These are phyloP conservation scores for Ogataea neopini DNA, from an alignment of 805 yeast species.

Conservation along the genomic window DNA sequence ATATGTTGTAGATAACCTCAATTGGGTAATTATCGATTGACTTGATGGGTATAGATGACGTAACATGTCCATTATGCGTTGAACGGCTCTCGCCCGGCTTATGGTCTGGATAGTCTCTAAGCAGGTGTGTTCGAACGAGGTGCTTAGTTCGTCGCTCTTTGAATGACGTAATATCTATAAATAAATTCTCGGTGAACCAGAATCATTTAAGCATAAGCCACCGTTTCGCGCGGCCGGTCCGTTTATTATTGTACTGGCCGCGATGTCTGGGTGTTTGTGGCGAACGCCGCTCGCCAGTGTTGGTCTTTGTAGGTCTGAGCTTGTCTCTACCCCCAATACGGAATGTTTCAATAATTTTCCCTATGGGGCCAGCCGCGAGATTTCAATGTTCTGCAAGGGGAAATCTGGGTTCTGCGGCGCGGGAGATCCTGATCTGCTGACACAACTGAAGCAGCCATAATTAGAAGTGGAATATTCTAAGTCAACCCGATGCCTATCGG, in stretches of 20 bases:
- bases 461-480: too few relatives aligned
- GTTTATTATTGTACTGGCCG: not conserved
- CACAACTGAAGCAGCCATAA: not conserved
- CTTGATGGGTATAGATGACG: too few relatives aligned
- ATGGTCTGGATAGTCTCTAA: too few relatives aligned
- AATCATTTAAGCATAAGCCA: not conserved
- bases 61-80: too few relatives aligned
- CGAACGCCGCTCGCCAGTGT: not conserved
- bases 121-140: too few relatives aligned
- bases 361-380: constrained; percentile 1
- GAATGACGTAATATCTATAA: not conserved
- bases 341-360: constrained; percentile 1
- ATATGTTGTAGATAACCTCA: too few relatives aligned
- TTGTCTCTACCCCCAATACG: not conserved
- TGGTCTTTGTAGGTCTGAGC: not conserved
- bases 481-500: too few relatives aligned
- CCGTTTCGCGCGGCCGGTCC: not conserved
- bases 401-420: not conserved
- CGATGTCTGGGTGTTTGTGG: not conserved
- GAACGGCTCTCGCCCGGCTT: too few relatives aligned
- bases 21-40: too few relatives aligned
- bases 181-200: not conserved
- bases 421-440: not conserved
- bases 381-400: not conserved
- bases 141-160: not conserved